phyloP scores from a whole-genome alignment of 139 green algal species.

The Coelastrella sp. region DNA sequence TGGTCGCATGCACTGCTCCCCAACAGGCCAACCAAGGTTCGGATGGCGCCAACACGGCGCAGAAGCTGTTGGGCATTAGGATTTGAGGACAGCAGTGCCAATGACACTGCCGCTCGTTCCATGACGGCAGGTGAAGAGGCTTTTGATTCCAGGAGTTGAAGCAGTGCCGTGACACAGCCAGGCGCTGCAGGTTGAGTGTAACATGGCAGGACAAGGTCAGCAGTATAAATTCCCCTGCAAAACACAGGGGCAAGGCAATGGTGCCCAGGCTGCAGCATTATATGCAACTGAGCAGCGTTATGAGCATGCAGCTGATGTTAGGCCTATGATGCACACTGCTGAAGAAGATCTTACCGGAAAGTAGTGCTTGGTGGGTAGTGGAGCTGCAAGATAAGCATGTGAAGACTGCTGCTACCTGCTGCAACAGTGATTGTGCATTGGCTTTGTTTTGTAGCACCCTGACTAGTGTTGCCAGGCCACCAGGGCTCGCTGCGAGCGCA shows the following conservation, averaged over 20 bases:
- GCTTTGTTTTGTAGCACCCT: background rate
- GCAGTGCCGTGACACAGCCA: background rate
- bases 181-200: background rate
- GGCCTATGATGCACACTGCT: background rate
- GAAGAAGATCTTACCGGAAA: background rate
- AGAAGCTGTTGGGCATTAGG: background rate
- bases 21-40: background rate
- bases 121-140: background rate
- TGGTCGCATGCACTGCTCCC: background rate
- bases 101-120: background rate
- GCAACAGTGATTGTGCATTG: background rate
- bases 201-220: background rate
- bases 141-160: background rate
- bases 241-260: background rate
- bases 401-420: background rate
- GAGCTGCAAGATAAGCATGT: background rate
- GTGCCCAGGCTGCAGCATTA: background rate
- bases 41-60: background rate
- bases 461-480: background rate
- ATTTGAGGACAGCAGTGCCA: background rate
- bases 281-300: background rate
- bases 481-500: background rate
- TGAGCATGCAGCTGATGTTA: background rate
- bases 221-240: background rate
- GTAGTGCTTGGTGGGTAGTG: background rate